Percentiles rank a stretch among this genome's conserved stretches.
Evolutionary conservation across 331 rosid species (phyloP).

Genomic region (Acacia concinna): DNA sequence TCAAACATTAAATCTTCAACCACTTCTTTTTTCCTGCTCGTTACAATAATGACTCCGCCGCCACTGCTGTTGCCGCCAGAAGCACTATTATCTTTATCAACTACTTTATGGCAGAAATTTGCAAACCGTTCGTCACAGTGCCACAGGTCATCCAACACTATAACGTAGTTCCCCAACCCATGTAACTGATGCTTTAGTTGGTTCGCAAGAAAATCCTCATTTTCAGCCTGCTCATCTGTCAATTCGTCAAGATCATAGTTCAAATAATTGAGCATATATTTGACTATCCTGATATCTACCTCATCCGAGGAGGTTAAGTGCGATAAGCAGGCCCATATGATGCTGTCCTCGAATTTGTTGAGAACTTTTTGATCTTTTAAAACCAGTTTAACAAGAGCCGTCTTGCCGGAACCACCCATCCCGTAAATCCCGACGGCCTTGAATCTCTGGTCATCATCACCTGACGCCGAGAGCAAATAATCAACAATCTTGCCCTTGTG

Average conservation of each 20-base stretch:
- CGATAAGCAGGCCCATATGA: slow-evolving; percentile 19
- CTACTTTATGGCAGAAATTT: background rate
- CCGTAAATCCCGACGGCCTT: slow-evolving; percentile 28
- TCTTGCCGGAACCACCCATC: slow-evolving; percentile 29
- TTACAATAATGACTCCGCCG: slow-evolving; percentile 8
- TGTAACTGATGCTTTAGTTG: background rate
- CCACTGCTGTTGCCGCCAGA: too few relatives aligned
- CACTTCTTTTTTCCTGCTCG: slow-evolving; percentile 18
- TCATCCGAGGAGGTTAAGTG: slow-evolving; percentile 11
- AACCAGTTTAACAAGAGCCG: background rate
- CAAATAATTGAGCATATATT: slow-evolving; percentile 1
- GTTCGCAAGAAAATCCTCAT: background rate
- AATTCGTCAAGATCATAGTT: slow-evolving; percentile 6
- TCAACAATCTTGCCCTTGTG: background rate
- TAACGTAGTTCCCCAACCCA: background rate
- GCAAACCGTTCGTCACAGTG: background rate
- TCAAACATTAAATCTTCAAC: background rate
- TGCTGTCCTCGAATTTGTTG: background rate
- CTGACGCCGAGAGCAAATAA: background rate
- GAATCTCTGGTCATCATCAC: background rate
- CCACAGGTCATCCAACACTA: slow-evolving; percentile 31
- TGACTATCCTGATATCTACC: slow-evolving; percentile 13
- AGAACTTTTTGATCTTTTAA: background rate
- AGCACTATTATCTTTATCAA: background rate
- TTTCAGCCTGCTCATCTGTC: background rate